phyloP scores from a whole-genome alignment of 2,329 filamentous ascomycete species.

The Amauroascus niger region DNA sequence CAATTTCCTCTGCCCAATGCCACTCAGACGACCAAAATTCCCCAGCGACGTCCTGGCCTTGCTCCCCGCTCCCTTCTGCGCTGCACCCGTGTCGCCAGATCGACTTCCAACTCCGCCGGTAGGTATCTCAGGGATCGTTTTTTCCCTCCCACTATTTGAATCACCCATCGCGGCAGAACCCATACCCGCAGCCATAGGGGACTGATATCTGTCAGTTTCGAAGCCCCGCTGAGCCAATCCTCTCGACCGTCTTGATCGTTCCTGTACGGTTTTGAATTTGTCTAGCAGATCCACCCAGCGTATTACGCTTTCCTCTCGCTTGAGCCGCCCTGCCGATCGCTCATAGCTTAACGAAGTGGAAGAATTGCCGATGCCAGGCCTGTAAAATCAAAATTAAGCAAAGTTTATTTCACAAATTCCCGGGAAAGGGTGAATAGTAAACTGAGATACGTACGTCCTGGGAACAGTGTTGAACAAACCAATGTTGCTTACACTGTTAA shows the following conservation, averaged over 20 bases:
- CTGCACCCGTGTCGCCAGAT: constrained; percentile 17
- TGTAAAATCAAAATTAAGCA: background rate
- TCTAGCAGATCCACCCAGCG: constrained; percentile 89
- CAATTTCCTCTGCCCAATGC: constrained; percentile 55
- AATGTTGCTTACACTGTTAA: constrained; percentile 95
- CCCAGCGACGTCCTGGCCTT: constrained; percentile 57
- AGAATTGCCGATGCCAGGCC: constrained; percentile 1
- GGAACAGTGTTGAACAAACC: constrained; percentile 81
- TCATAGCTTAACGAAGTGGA: constrained; percentile 48
- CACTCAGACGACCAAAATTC: constrained; percentile 60
- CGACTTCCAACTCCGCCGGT: constrained; percentile 20
- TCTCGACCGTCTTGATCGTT: constrained; percentile 65
- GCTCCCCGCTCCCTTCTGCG: constrained; percentile 37
- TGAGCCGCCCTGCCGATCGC: constrained; percentile 53
- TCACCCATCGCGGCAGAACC: constrained; percentile 13
- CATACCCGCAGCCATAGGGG: constrained; percentile 24
- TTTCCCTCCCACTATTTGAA: constrained; percentile 26
- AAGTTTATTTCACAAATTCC: background rate
- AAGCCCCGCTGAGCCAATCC: constrained; percentile 40
- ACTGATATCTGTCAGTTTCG: constrained; percentile 41
- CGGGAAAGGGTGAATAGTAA: background rate
- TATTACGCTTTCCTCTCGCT: constrained; percentile 78
- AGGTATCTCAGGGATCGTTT: constrained; percentile 28
- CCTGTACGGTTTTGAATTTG: constrained; percentile 86
- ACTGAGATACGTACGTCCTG: constrained; percentile 55